These are phyloP conservation scores for Aspergillus panamensis DNA, from an alignment of 495 filamentous ascomycete genomes.

Conservation along the genomic window DNA sequence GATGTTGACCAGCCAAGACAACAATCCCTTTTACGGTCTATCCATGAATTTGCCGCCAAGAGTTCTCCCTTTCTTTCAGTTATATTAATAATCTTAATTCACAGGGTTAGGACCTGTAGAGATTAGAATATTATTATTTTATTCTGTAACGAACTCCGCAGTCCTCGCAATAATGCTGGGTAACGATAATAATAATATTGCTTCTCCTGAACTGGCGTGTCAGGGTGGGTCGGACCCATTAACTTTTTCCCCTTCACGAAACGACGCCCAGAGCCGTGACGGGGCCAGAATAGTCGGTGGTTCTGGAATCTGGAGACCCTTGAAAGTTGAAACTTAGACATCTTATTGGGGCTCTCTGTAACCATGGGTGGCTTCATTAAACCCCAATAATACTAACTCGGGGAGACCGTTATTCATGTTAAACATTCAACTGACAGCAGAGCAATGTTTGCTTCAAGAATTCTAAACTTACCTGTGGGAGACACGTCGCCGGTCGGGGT, in stretches of 20 bases:
- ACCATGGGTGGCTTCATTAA: not conserved
- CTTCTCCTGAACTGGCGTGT: conserved; percentile 16
- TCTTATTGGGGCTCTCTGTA: not conserved
- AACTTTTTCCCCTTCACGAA: not conserved
- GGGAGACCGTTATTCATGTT: not conserved
- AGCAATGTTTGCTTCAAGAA: not conserved
- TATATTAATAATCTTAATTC: too few relatives aligned
- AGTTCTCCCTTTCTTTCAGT: too few relatives aligned
- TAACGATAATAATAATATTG: conserved; percentile 2
- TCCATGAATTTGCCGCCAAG: too few relatives aligned
- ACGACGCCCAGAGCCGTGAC: conserved; percentile 1
- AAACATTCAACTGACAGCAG: too few relatives aligned
- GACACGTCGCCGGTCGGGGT: not conserved
- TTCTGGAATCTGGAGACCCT: conserved; percentile 1
- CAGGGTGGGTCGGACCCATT: conserved; percentile 14
- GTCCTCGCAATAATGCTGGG: not conserved
- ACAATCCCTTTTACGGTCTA: not conserved
- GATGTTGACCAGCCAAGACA: not conserved
- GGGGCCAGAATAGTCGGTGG: conserved; percentile 6
- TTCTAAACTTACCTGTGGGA: not conserved
- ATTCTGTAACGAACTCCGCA: not conserved
- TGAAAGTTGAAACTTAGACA: not conserved
- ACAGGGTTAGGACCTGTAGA: too few relatives aligned
- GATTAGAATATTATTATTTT: not conserved
- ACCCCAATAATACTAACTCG: not conserved